These are phyloP conservation scores for Aspergillus biplanus DNA, from an alignment of 495 filamentous ascomycete species.

Conservation along the genomic window DNA sequence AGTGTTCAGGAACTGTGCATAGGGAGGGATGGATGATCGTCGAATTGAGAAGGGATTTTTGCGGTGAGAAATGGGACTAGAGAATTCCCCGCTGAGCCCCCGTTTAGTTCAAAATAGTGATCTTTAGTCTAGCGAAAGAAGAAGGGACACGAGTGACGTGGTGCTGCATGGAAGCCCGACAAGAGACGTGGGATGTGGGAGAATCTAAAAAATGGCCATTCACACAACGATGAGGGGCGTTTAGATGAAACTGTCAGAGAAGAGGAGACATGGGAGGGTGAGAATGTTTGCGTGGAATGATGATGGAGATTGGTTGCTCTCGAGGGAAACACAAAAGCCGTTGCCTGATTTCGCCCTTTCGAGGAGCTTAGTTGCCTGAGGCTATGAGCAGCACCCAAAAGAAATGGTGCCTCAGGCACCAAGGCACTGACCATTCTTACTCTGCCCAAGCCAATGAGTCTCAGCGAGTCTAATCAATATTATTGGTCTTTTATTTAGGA, in stretches of 20 bases:
- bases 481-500: too few relatives aligned
- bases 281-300: slow-evolving; percentile 13
- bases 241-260: slow-evolving; percentile 12
- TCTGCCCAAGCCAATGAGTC: too few relatives aligned
- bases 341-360: slow-evolving; percentile 9
- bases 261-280: slow-evolving; percentile 8
- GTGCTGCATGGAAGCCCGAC: slow-evolving; percentile 34
- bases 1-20: slow-evolving; percentile 27
- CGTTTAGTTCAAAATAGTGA: slow-evolving; percentile 17
- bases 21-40: slow-evolving; percentile 16
- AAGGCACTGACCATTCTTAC: neutral
- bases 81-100: slow-evolving; percentile 25
- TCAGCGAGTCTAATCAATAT: too few relatives aligned
- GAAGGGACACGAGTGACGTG: slow-evolving; percentile 21
- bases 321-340: neutral
- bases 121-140: slow-evolving; percentile 10
- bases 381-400: neutral
- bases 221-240: neutral
- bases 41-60: slow-evolving; percentile 22
- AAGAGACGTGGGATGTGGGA: slow-evolving; percentile 7
- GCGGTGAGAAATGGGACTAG: slow-evolving; percentile 29
- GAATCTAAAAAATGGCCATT: slow-evolving; percentile 7
- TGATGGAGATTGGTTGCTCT: neutral
- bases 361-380: neutral
- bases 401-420: slow-evolving; percentile 10